Percentiles rank a stretch among this genome's conserved stretches.
Conservation (phyloP, 2,329 filamentous ascomycete genomes). For the Dothidotthia symphoricarpi region DNA sequence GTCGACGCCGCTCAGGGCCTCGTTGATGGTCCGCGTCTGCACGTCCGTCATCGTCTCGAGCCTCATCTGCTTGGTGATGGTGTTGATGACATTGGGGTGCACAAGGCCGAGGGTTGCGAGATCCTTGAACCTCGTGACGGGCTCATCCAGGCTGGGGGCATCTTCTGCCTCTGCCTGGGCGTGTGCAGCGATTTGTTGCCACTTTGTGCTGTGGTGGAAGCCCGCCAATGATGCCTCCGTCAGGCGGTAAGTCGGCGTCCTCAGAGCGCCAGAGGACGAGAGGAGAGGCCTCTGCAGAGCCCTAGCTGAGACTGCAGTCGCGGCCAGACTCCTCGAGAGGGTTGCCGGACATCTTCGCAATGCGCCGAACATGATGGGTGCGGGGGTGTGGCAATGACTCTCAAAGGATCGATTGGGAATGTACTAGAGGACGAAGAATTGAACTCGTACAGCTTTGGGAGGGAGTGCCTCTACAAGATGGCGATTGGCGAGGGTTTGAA, state of each 20-base stretch:
- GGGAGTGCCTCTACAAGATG: too few relatives aligned
- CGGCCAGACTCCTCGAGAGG: constrained; percentile 34
- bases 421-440: too few relatives aligned
- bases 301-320: constrained; percentile 26
- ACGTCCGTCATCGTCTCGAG: constrained; percentile 91
- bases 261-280: constrained; percentile 19
- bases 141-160: constrained; percentile 17
- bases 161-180: constrained; percentile 20
- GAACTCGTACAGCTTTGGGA: too few relatives aligned
- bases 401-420: too few relatives aligned
- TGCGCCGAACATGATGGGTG: constrained; percentile 45
- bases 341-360: constrained; percentile 43
- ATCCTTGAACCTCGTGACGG: constrained; percentile 47
- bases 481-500: too few relatives aligned
- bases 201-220: constrained; percentile 43
- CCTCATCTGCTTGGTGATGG: constrained; percentile 69
- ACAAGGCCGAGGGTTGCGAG: constrained; percentile 53
- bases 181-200: constrained; percentile 34
- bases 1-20: constrained; percentile 76
- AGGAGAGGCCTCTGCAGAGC: constrained; percentile 23
- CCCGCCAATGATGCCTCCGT: constrained; percentile 13
- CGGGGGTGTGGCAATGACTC: background rate
- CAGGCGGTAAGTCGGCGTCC: constrained; percentile 20
- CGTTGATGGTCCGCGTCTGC: constrained; percentile 77
- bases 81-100: constrained; percentile 62